Evolutionary conservation across 2,329 filamentous ascomycete genomes (phyloP).

Genomic region (Massarina eburnea): DNA sequence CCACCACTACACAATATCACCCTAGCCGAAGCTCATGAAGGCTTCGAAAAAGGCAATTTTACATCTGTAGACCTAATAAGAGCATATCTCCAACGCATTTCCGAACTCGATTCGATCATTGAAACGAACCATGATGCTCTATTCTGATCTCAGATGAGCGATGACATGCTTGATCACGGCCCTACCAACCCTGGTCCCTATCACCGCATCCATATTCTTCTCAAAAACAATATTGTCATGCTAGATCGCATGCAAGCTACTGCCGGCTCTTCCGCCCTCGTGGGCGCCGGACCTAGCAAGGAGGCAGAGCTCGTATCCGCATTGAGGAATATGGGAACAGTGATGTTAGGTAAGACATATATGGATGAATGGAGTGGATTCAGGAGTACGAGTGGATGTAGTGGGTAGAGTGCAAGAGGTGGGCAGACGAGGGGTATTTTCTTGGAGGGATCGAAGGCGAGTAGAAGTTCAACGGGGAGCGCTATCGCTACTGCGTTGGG

Average conservation of each 20-base stretch:
- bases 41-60: too few relatives aligned
- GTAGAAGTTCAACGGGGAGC: slow-evolving; percentile 62
- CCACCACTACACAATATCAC: too few relatives aligned
- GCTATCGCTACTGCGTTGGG: slow-evolving; percentile 60
- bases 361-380: slow-evolving; percentile 64
- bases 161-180: slow-evolving; percentile 45
- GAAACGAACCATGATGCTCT: slow-evolving; percentile 52
- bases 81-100: slow-evolving; percentile 57
- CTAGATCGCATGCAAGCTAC: slow-evolving; percentile 15
- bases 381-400: slow-evolving; percentile 55
- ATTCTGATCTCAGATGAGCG: slow-evolving; percentile 50
- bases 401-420: slow-evolving; percentile 63
- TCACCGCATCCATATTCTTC: slow-evolving; percentile 61
- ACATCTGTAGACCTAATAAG: slow-evolving; percentile 46
- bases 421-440: slow-evolving; percentile 64
- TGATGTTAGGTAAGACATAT: slow-evolving; percentile 66
- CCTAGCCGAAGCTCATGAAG: too few relatives aligned
- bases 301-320: slow-evolving; percentile 61
- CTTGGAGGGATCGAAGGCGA: slow-evolving; percentile 59
- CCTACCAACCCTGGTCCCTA: slow-evolving; percentile 50
- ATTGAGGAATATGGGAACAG: slow-evolving; percentile 58
- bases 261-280: slow-evolving; percentile 62
- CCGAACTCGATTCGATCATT: slow-evolving; percentile 58
- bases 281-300: slow-evolving; percentile 55
- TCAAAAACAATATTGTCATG: slow-evolving; percentile 66